phyloP scores from a whole-genome alignment of 192 early-diverging fungal species.

The Mortierella claussenii region DNA sequence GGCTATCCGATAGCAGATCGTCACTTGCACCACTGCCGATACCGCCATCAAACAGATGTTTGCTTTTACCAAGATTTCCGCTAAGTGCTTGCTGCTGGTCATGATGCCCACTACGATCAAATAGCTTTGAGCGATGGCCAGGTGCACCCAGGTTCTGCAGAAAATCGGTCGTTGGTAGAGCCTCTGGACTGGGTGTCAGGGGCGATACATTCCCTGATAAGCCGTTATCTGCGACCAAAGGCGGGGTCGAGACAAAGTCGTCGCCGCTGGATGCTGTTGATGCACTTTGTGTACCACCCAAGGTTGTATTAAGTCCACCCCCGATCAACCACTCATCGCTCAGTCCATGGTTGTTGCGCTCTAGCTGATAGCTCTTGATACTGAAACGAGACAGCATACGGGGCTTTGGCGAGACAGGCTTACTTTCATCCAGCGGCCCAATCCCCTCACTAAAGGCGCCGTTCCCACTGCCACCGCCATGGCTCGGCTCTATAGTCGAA shows the following conservation, averaged over 20 bases:
- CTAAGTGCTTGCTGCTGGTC: not conserved
- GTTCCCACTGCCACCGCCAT: not conserved
- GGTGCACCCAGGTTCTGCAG: constrained; percentile 3
- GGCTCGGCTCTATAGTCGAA: not conserved
- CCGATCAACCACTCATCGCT: constrained; percentile 26
- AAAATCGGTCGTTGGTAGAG: constrained; percentile 6
- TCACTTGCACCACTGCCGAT: not conserved
- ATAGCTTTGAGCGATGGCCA: not conserved
- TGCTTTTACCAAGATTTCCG: not conserved
- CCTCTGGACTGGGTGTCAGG: not conserved
- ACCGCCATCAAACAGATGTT: not conserved
- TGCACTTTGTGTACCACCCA: not conserved
- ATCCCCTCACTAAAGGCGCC: constrained; percentile 20
- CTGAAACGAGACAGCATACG: constrained; percentile 23
- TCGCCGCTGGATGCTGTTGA: not conserved
- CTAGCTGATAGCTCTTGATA: constrained; percentile 43
- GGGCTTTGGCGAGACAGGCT: constrained; percentile 10
- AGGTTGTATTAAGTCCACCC: not conserved
- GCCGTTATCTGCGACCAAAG: constrained; percentile 9
- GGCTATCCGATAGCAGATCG: not conserved
- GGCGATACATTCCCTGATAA: constrained; percentile 4
- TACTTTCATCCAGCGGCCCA: not conserved
- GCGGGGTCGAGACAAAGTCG: constrained; percentile 10
- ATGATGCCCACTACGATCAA: not conserved
- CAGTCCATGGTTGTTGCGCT: constrained; percentile 31